Evolutionary conservation across 306 rosid species (phyloP), one percentile per base, ranked within the genome.

Genomic region (Malus sieversii): DNA sequence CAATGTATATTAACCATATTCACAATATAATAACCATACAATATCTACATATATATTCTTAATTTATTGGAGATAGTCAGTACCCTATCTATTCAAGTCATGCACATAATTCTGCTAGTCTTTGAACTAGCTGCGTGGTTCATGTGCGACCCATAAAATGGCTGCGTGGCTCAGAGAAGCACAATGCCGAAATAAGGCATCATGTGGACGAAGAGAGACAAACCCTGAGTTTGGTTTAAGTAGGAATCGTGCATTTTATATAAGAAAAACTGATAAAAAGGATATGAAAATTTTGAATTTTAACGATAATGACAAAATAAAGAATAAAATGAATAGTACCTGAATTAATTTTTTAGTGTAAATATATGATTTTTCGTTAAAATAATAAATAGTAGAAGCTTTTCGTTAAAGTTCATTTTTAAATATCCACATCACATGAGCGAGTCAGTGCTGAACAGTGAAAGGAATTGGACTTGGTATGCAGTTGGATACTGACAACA

Each of bases 331-430:
- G 4, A 33, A 1, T 33, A 33, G 38, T 33, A 33, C 38, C 7
- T 5, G 1, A 6, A 33, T 33, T 33, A 0, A 33, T 1, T 33
- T 33, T 33, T 33, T 5, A 33, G 0, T 33, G 0, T 33, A 33
- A 33, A 33, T 5, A 33, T 33, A 0, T 33, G 0, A 33, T 33
- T 33, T 33, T 33, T 33, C 1, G 7, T 33, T 33, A 1, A 33
- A 33, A 1, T 33, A 0, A 33, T 0, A 0, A 33, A 0, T 5
- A 33, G 1, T 1, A 0, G 0, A 1, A 33, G 5, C 6, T 5
- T 33, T 33, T 33, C 1, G 7, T 33, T 33, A 33, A 33, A 5
- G 0, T 33, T 33, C 0, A 1, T 0, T 33, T 5, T 33, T 22
- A 59, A 22, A 20, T 23, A 23, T 9, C 4, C 9, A 23, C 61